A percentile compares a stretch with the other conserved stretches of the same genome.
Evolutionary conservation across 2,329 filamentous ascomycete genomes (phyloP).

Genomic region (Pseudogymnoascus sp.): DNA sequence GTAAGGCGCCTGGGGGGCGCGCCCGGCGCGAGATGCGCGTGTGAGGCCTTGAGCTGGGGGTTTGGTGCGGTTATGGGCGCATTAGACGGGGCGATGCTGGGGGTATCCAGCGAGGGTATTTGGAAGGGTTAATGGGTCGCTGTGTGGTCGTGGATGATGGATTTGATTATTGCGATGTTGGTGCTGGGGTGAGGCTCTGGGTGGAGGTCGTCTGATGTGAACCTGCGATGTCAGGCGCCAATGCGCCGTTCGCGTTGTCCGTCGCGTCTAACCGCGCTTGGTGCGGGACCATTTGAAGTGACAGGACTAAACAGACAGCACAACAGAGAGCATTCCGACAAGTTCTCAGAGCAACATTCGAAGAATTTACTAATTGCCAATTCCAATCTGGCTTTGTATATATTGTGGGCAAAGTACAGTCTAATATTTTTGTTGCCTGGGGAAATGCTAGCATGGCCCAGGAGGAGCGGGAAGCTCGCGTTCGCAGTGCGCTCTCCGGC

Average conservation of each 20-base stretch:
- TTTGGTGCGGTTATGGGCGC: constrained; percentile 18
- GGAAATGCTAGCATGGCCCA: constrained; percentile 12
- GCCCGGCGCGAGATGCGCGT: background rate
- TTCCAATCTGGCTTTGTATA: background rate
- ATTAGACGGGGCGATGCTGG: constrained; percentile 22
- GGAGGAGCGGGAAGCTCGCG: constrained; percentile 49
- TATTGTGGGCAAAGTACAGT: background rate
- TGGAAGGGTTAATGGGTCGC: constrained; percentile 18
- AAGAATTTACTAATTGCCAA: background rate
- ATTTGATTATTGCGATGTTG: background rate
- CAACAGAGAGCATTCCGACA: background rate
- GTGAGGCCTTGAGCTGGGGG: background rate
- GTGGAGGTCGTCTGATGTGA: constrained; percentile 7
- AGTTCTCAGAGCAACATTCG: constrained; percentile 8
- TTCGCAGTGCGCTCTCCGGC: constrained; percentile 71
- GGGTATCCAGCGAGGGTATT: constrained; percentile 19
- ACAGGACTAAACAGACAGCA: constrained; percentile 3
- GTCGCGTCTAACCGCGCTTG: constrained; percentile 7
- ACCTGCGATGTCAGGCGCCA: constrained; percentile 5
- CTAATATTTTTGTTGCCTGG: background rate
- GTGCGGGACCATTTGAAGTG: constrained; percentile 1
- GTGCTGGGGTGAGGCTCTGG: constrained; percentile 2
- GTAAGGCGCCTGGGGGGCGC: constrained; percentile 11
- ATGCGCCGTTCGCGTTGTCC: constrained; percentile 4
- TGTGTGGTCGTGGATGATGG: constrained; percentile 19